Evolutionary conservation across 805 yeast genomes (phyloP), one percentile per base, ranked within the genome.

Genomic region (Saccharomycopsis sp.): DNA sequence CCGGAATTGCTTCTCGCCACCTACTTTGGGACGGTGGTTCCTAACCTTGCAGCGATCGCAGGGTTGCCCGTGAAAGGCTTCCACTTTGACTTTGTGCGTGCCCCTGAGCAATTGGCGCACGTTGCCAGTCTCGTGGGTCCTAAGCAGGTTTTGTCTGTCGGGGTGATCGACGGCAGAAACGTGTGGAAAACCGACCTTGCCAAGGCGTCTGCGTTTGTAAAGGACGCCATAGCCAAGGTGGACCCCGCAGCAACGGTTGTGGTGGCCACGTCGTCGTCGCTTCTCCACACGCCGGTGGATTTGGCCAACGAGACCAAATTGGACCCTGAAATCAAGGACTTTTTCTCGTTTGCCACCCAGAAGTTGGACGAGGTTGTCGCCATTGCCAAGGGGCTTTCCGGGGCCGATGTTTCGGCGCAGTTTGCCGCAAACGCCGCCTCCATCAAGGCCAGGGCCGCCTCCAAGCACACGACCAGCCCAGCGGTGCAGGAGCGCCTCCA

Each of bases 281-380:
- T 82, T 94, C 82, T 94, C 73, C 99, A 94, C 84, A 94, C 99
- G 66, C 99, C 99, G 68, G 99, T 94, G 69, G 97, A 94, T 78
- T 84, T 94, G 72, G 83, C 78, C 70, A 85, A 84, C 78, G 99
- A 94, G 85, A 78, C 84, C 79, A 94, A 92, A 79, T 83, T 94
- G 70, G 85, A 89, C 71, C 83, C 88, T 58, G 91, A 83, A 74
- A 85, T 94, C 76, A 94, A 91, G 82, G 94, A 89, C 79, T 94
- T 96, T 95, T 92, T 94, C 84, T 87, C 98, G 60, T 94, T 94
- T 71, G 99, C 99, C 66, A 91, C 96, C 69, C 98, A 94, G 82
- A 94, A 94, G 81, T 78, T 94, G 69, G 74, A 71, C 66, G 99
- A 94, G 81, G 95, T 94, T 75, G 97, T 90, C 64, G 78, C 82